These are phyloP conservation scores for Melaleuca quinquenervia DNA, from an alignment of 345 rosid species.

Conservation along the genomic window DNA sequence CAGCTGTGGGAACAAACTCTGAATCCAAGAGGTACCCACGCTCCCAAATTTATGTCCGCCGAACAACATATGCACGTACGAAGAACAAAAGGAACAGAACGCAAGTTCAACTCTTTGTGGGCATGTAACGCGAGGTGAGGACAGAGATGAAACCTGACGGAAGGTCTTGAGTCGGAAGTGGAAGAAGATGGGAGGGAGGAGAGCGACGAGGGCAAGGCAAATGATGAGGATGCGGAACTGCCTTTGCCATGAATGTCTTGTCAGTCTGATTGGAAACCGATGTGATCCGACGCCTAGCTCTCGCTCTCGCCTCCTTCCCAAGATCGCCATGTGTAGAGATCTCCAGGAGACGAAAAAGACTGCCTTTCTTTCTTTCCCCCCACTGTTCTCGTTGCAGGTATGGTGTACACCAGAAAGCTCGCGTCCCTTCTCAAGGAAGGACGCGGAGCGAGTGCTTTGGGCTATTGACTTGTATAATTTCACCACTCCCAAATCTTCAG, in stretches of 20 bases:
- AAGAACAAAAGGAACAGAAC: neutral
- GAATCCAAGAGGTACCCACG: too few relatives aligned
- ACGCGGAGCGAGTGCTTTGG: neutral
- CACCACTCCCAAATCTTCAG: neutral
- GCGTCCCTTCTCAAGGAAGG: neutral
- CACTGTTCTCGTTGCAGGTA: neutral
- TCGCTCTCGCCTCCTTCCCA: neutral
- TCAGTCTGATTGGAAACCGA: neutral
- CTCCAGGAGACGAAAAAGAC: neutral
- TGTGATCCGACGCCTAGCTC: neutral
- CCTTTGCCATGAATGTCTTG: neutral
- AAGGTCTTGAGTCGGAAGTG: slow-evolving; percentile 70
- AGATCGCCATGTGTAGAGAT: neutral
- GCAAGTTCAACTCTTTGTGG: neutral
- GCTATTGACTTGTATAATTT: neutral
- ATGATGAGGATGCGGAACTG: slow-evolving; percentile 40
- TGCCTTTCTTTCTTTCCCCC: neutral
- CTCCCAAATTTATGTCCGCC: neutral
- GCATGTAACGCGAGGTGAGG: neutral
- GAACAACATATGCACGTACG: neutral
- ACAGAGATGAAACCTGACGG: slow-evolving; percentile 31
- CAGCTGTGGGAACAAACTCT: too few relatives aligned
- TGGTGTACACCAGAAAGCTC: neutral
- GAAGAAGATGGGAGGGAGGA: slow-evolving; percentile 77
- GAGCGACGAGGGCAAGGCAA: slow-evolving; percentile 44